These are phyloP conservation scores for Hypoxylon crocopeplum DNA, from an alignment of 495 filamentous ascomycete species.

Conservation along the genomic window DNA sequence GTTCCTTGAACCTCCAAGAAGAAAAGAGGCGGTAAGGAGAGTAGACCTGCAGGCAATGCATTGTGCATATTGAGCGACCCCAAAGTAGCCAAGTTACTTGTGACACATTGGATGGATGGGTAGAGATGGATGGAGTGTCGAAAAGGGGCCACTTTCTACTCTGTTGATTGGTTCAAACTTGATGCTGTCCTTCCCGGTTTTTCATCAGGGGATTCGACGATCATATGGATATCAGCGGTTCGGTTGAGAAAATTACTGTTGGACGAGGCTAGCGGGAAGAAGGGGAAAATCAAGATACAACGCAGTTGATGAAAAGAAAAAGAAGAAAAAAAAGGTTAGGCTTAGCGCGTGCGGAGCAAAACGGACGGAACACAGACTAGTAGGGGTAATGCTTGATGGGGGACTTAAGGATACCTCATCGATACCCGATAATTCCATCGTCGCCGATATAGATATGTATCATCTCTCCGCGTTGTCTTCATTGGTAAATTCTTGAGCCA, in stretches of 20 bases:
- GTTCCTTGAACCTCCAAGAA: slow-evolving; percentile 1
- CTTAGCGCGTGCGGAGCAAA: slow-evolving; percentile 34
- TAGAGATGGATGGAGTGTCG: too few relatives aligned
- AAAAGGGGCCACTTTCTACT: too few relatives aligned
- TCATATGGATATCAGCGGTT: background rate
- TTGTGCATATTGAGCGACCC: slow-evolving; percentile 37
- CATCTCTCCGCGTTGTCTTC: slow-evolving; percentile 2
- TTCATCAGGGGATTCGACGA: slow-evolving; percentile 2
- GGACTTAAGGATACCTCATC: slow-evolving; percentile 27
- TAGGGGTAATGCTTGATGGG: slow-evolving; percentile 23
- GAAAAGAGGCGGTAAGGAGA: slow-evolving; percentile 44
- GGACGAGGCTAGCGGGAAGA: slow-evolving; percentile 18
- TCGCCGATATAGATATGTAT: slow-evolving; percentile 5
- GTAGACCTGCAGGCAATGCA: slow-evolving; percentile 37
- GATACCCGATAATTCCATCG: slow-evolving; percentile 19
- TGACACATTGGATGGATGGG: slow-evolving; percentile 5
- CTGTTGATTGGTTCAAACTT: too few relatives aligned
- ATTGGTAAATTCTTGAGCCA: slow-evolving; percentile 12
- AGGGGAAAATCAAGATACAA: too few relatives aligned
- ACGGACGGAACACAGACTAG: slow-evolving; percentile 29
- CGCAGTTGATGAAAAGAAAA: slow-evolving; percentile 25
- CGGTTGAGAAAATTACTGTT: slow-evolving; percentile 3
- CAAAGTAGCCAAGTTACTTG: slow-evolving; percentile 25
- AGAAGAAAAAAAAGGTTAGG: slow-evolving; percentile 27
- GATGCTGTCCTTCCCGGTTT: background rate